Evolutionary conservation across 352 stramenopile species (phyloP).

Genomic region (Globisporangium canariense): DNA sequence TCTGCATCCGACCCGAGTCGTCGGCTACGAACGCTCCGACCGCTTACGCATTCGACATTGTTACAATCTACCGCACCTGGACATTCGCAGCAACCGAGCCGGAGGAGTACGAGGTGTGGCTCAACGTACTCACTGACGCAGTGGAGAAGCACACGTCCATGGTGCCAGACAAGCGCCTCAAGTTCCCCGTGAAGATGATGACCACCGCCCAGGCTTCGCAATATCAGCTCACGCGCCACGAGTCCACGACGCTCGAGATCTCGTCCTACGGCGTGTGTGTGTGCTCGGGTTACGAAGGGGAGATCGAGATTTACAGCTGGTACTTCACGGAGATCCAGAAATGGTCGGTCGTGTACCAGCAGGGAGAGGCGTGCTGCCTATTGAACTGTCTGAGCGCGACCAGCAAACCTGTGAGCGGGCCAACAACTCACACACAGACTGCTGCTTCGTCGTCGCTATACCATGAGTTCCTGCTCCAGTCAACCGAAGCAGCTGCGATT

Average conservation of each 20-base stretch:
- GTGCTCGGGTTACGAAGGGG: conserved; percentile 34
- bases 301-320: conserved; percentile 58
- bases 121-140: conserved; percentile 46
- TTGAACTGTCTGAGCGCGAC: conserved; percentile 40
- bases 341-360: conserved; percentile 61
- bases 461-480: conserved; percentile 60
- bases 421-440: neutral
- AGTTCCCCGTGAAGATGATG: conserved; percentile 49
- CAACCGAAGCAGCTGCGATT: conserved; percentile 41
- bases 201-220: conserved; percentile 30
- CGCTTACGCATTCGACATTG: conserved; percentile 57
- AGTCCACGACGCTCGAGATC: conserved; percentile 51
- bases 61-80: conserved; percentile 74
- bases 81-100: conserved; percentile 51
- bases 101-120: conserved; percentile 55
- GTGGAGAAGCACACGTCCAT: conserved; percentile 58
- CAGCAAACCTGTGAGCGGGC: neutral
- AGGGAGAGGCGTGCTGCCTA: conserved; percentile 54
- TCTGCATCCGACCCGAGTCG: conserved; percentile 63
- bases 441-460: conserved; percentile 8
- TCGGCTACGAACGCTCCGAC: conserved; percentile 15
- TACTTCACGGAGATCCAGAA: conserved; percentile 82
- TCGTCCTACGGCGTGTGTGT: conserved; percentile 58
- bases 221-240: conserved; percentile 29
- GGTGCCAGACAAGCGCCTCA: conserved; percentile 41